Base-by-base conservation (phyloP, 2,329 filamentous ascomycete genomes). In the Neocucurbitaria cava region DNA sequence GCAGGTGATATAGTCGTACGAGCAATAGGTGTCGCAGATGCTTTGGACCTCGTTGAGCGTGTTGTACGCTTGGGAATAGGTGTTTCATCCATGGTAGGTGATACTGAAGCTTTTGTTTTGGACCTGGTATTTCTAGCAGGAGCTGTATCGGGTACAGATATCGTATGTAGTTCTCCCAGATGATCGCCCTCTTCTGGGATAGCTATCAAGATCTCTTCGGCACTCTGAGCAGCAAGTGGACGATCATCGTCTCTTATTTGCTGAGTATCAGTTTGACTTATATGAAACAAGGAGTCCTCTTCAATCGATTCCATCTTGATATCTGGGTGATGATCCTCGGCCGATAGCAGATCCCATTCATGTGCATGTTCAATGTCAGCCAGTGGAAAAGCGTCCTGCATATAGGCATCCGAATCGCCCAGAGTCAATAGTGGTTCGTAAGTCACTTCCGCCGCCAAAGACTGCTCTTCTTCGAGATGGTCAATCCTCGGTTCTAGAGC, bases 121-220 rank as follows among this genome's bases (percentile, higher is more conserved):
- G 72, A 74, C 28, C 71, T 59, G 3, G 71, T 73, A 48, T 70
- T 75, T 17, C 62, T 66, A 11, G 68, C 69, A 23, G 72, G 69
- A 10, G 49, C 62, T 17, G 68, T 66, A 6, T 60, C 61, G 13
- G 67, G 54, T 3, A 69, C 68, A 15, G 65, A 49, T 26, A 61
- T 58, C 1, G 42, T 43, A 15, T 65, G 54, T n/a, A 58, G n/a
- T 46, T 65, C 55, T n/a, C 60, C 65, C 11, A 66, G n/a, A 30
- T 63, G 62, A 20, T 66, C 46, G 6, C 61, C 65, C 18, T 65
- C 59, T 17, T 64, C 61, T 10, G 68, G 61, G 17, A 66, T 52
- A 6, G 49, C 58, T 26, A 61, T 65, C 23, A 58, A 8, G 3
- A 66, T 30, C 36, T 70, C 58, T 15, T 44, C 46, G 38, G 58